Conservation (phyloP, 495 filamentous ascomycete genomes). For the Trichoderma asperelloides region DNA sequence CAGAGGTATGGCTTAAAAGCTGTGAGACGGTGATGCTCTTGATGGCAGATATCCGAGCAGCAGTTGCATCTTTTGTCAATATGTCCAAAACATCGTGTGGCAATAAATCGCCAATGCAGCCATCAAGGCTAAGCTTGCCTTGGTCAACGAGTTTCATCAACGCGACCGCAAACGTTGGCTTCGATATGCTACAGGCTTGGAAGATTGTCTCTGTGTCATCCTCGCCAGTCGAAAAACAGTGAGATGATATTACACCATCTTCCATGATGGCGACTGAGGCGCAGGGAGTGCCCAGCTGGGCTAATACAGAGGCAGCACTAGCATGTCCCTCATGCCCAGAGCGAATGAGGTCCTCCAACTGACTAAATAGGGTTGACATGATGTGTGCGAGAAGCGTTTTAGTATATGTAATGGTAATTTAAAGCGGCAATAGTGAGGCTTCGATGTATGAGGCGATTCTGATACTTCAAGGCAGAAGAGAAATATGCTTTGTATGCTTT, state of each 20-base stretch:
- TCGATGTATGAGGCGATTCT: too few species aligned
- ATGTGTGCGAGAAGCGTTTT: neutral
- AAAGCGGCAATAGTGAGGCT: too few species aligned
- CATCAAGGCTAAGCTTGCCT: neutral
- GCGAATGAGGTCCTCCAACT: neutral
- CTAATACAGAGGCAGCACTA: neutral
- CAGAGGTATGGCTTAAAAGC: slow-evolving; percentile 2
- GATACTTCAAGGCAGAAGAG: neutral
- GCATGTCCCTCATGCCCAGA: neutral
- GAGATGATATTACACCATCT: neutral
- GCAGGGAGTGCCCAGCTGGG: neutral
- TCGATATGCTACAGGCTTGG: neutral
- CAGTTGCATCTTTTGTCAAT: neutral
- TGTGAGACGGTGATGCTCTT: neutral
- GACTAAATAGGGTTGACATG: neutral
- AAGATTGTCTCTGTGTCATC: neutral
- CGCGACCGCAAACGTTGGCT: neutral
- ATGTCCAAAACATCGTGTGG: neutral
- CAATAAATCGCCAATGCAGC: neutral
- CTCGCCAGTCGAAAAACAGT: neutral
- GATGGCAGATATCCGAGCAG: neutral
- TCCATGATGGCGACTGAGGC: slow-evolving; percentile 1
- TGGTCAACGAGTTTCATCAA: neutral
- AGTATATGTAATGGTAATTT: neutral
- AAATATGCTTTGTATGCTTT: neutral